A percentile compares a stretch with the other conserved stretches of the same genome.
These are phyloP conservation scores for Exophiala aquamarina DNA, from an alignment of 2,329 filamentous ascomycete species.

Conservation along the genomic window DNA sequence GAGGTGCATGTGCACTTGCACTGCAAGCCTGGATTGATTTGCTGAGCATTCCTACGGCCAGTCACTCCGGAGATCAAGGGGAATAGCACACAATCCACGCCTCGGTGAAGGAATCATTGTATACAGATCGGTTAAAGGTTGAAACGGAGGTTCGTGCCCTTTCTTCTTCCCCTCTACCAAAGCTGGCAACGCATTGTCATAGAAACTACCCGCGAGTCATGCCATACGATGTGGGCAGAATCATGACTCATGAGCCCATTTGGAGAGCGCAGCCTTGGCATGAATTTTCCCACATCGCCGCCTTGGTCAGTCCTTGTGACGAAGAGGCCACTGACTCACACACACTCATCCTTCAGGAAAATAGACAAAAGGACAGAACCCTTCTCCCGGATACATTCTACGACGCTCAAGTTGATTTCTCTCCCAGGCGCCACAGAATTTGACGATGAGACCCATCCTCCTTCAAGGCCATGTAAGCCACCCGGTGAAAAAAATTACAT, in stretches of 20 bases:
- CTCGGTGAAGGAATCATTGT: neutral
- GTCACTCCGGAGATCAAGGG: constrained; percentile 1
- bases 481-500: constrained; percentile 12
- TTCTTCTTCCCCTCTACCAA: constrained; percentile 1
- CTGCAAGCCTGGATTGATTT: constrained; percentile 16
- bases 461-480: constrained; percentile 77
- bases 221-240: neutral
- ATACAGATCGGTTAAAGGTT: constrained; percentile 2
- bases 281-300: constrained; percentile 14
- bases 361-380: too few species aligned
- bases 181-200: neutral
- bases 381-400: neutral
- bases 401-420: neutral
- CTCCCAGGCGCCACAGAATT: neutral
- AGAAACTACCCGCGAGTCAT: constrained; percentile 8
- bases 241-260: constrained; percentile 12
- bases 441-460: constrained; percentile 92
- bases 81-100: too few species aligned
- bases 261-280: constrained; percentile 11
- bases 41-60: constrained; percentile 20
- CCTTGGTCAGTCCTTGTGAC: constrained; percentile 4
- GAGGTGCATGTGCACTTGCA: constrained; percentile 10
- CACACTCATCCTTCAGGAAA: neutral
- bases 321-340: constrained; percentile 5
- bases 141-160: neutral